Evolutionary conservation across 129 eudicot genomes (phyloP).

Genomic region (Helianthus annuus): HanXRQr2.0-SUNRISE NC_035433.2:117062081-117062580

Average conservation of each 20-base stretch:
- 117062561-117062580: too few relatives aligned
- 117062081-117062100: conserved; percentile 8
- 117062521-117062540: too few relatives aligned
- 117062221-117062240: not conserved
- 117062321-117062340: not conserved
- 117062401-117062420: conserved; percentile 19
- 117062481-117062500: too few relatives aligned
- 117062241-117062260: not conserved
- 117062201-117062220: conserved; percentile 16
- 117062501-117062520: too few relatives aligned
- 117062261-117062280: conserved; percentile 37
- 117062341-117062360: not conserved
- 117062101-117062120: conserved; percentile 18
- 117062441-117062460: too few relatives aligned
- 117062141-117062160: conserved; percentile 2
- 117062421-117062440: not conserved
- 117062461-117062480: too few relatives aligned
- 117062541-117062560: too few relatives aligned
- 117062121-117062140: conserved; percentile 3
- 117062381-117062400: conserved; percentile 14
- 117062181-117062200: not conserved
- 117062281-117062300: conserved; percentile 24
- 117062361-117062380: conserved; percentile 6
- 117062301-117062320: conserved; percentile 45
- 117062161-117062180: conserved; percentile 11